These are phyloP conservation scores for Paracoccidioides lutzii DNA, from an alignment of 2,329 filamentous ascomycete genomes.

Conservation along the genomic window DNA sequence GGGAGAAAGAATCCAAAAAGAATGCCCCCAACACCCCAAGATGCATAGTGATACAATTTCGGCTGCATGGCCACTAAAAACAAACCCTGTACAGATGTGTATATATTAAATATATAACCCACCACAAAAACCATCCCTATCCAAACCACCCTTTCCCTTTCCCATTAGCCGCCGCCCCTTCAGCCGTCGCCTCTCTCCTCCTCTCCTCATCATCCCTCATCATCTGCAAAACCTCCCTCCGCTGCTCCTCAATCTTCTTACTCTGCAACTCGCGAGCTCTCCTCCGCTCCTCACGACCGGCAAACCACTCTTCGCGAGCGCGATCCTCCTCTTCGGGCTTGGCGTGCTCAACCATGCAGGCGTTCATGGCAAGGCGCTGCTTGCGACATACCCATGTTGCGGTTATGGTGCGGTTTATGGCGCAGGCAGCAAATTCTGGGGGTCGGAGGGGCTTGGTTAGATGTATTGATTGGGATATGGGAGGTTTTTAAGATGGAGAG, in stretches of 20 bases:
- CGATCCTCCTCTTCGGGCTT: conserved; percentile 75
- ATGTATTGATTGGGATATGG: neutral
- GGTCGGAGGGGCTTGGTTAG: conserved; percentile 6
- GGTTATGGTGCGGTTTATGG: conserved; percentile 69
- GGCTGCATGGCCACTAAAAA: neutral
- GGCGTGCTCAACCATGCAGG: conserved; percentile 79
- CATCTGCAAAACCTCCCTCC: conserved; percentile 29
- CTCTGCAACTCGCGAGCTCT: conserved; percentile 53
- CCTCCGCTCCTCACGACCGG: conserved; percentile 56
- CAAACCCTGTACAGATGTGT: neutral
- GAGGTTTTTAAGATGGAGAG: neutral
- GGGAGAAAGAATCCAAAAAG: conserved; percentile 5
- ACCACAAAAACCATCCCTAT: neutral
- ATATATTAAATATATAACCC: neutral
- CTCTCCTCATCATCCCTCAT: conserved; percentile 27
- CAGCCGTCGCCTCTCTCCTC: conserved; percentile 1
- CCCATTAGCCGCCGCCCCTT: conserved; percentile 5
- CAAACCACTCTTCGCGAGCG: conserved; percentile 89
- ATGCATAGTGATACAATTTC: neutral
- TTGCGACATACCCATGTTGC: conserved; percentile 75
- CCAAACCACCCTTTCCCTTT: conserved; percentile 14
- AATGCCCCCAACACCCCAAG: conserved; percentile 3
- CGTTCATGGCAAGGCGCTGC: conserved; percentile 77
- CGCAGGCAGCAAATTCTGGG: conserved; percentile 82
- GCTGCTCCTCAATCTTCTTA: conserved; percentile 25